Evolutionary conservation across 2,329 filamentous ascomycete genomes (phyloP).

Genomic region (Fusarium sororula): DNA sequence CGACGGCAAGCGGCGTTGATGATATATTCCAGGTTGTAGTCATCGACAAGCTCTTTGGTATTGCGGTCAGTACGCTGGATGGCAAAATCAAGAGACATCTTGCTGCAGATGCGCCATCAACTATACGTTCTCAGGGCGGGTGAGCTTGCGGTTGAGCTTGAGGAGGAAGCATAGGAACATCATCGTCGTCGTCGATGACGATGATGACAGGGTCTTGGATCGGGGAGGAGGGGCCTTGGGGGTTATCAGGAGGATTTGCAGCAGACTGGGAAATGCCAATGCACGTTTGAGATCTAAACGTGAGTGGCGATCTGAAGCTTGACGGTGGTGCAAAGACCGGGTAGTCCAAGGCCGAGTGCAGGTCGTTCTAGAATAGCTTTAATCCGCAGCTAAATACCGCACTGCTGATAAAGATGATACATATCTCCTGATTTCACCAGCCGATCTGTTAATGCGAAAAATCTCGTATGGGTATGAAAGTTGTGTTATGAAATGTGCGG

Average conservation of each 20-base stretch:
- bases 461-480: slow-evolving; percentile 29
- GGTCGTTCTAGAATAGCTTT: slow-evolving; percentile 51
- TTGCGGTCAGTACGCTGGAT: no score
- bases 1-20: no score
- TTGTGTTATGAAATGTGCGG: slow-evolving; percentile 41
- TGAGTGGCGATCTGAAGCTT: neutral
- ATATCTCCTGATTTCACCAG: slow-evolving; percentile 10
- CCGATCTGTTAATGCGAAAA: slow-evolving; percentile 12
- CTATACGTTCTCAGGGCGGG: no score
- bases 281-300: neutral
- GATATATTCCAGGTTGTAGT: no score
- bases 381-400: slow-evolving; percentile 34
- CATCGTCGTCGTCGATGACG: no score
- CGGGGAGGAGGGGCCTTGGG: neutral
- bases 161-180: no score
- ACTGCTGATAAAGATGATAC: neutral
- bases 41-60: no score
- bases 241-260: neutral
- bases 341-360: slow-evolving; percentile 51
- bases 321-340: neutral
- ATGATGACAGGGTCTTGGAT: no score
- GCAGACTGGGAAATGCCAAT: neutral
- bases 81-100: no score
- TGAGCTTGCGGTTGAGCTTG: no score
- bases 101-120: no score